Base-by-base conservation (phyloP, 1,139 yeast genomes). In the Taiozyma sp. region DNA sequence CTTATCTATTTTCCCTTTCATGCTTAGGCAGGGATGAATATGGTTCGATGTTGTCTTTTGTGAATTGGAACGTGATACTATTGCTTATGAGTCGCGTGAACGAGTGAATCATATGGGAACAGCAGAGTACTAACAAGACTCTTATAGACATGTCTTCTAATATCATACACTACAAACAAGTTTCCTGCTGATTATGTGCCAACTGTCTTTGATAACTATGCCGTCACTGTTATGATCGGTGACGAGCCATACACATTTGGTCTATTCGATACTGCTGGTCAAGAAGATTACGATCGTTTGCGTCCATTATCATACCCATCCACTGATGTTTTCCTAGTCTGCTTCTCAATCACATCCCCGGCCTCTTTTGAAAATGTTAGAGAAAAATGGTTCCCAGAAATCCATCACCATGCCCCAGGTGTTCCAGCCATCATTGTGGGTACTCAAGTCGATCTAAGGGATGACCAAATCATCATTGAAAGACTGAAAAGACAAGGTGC, bases 321-420 rank as follows among this genome's bases (percentile, higher is more conserved):
- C 51, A 93, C 99, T 16, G 98, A 91, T 68, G 97, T 93, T 46
- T 93, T 93, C 68, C 77, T 93, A 62, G 96, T 90, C 50, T 91
- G 98, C 71, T 91, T 91, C 71, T 85, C 95, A 48, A 97, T 91
- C 52, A 88, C 95, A 58, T 89, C 97, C 30, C 98, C 98, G 42
- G 96, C 98, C 42, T 86, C 96, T n/a, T 93, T 91, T 69, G 98
- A 93, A 72, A 93, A 93, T 73, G 98, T 93, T 52, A 87, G 88
- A 68, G 97, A 91, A 71, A 93, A 93, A 71, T 93, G 99, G 99
- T 85, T 89, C 73, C 98, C 98, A 35, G 99, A 93, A 71, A 96
- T 93, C 55, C 93, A 88, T 65, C 97, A 91, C 71, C 98, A 93
- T 72, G 93, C 97, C 65, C 98, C 98, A 22, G 96, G 96, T 54